These are phyloP conservation scores for Aspergillus leporis DNA, from an alignment of 495 filamentous ascomycete species.

Conservation along the genomic window DNA sequence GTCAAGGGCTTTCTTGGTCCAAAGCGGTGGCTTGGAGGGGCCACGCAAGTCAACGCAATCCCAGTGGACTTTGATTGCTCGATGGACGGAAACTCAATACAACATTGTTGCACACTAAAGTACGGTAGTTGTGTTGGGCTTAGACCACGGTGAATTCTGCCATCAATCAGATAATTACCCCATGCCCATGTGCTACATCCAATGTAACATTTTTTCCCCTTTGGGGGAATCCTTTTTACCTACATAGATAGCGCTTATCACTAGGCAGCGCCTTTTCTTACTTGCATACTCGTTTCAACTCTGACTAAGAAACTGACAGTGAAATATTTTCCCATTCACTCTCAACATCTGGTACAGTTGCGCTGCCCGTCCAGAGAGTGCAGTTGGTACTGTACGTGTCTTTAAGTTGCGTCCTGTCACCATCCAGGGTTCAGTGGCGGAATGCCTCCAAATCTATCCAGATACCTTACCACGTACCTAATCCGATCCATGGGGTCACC, in stretches of 20 bases:
- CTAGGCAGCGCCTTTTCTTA: not conserved
- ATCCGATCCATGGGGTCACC: not conserved
- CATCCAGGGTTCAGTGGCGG: conserved; percentile 3
- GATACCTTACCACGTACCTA: not conserved
- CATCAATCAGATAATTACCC: not conserved
- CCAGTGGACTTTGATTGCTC: not conserved
- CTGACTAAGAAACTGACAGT: not conserved
- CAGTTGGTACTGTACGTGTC: too few species aligned
- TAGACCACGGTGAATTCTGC: not conserved
- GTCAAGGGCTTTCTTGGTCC: conserved; percentile 8
- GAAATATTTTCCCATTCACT: not conserved
- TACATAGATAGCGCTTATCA: not conserved
- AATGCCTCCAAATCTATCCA: not conserved
- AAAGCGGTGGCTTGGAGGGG: conserved; percentile 11
- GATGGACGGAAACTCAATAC: not conserved
- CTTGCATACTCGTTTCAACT: not conserved
- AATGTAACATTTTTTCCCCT: not conserved
- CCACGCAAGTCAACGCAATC: conserved; percentile 15
- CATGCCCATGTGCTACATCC: not conserved
- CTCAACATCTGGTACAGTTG: not conserved
- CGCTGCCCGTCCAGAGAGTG: not conserved
- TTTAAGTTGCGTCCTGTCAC: not conserved
- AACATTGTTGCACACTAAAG: not conserved
- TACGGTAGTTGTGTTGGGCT: not conserved
- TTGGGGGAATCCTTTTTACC: not conserved